Evolutionary conservation across 805 yeast genomes (phyloP).

Genomic region (Starmerella kuoi): DNA sequence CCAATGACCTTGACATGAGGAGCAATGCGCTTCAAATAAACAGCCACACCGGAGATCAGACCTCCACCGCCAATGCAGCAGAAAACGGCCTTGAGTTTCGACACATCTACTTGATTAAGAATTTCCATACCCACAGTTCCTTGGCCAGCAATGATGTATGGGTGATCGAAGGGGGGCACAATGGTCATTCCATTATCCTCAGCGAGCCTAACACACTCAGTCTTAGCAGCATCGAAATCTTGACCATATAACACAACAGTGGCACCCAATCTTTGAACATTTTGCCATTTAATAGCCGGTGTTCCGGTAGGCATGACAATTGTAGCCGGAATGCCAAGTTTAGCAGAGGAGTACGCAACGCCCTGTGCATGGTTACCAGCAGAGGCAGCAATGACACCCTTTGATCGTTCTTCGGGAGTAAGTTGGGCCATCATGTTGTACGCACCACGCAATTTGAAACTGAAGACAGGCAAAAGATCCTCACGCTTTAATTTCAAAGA

Average conservation of each 20-base stretch:
- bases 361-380: slow-evolving; percentile 99
- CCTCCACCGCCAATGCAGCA: slow-evolving; percentile 98
- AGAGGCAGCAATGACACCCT: slow-evolving; percentile 93
- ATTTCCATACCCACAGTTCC: slow-evolving; percentile 95
- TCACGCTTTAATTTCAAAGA: slow-evolving; percentile 77
- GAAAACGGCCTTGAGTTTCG: slow-evolving; percentile 73
- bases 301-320: slow-evolving; percentile 98
- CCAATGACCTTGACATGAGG: slow-evolving; percentile 96
- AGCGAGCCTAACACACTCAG: slow-evolving; percentile 67
- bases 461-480: slow-evolving; percentile 86
- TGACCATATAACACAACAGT: slow-evolving; percentile 88
- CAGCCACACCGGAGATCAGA: slow-evolving; percentile 75
- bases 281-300: slow-evolving; percentile 85
- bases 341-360: slow-evolving; percentile 82
- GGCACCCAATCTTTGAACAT: slow-evolving; percentile 85
- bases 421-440: slow-evolving; percentile 92
- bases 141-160: slow-evolving; percentile 96
- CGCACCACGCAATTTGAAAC: slow-evolving; percentile 95
- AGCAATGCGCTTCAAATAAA: slow-evolving; percentile 85
- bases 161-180: slow-evolving; percentile 98
- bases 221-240: slow-evolving; percentile 90
- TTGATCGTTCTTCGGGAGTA: slow-evolving; percentile 42
- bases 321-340: slow-evolving; percentile 80
- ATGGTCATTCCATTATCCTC: slow-evolving; percentile 63
- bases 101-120: slow-evolving; percentile 69